A percentile compares a stretch with the other conserved stretches of the same genome.
phyloP scores from a whole-genome alignment of 768 basidiomycete species.

The Collybia nuda region DNA sequence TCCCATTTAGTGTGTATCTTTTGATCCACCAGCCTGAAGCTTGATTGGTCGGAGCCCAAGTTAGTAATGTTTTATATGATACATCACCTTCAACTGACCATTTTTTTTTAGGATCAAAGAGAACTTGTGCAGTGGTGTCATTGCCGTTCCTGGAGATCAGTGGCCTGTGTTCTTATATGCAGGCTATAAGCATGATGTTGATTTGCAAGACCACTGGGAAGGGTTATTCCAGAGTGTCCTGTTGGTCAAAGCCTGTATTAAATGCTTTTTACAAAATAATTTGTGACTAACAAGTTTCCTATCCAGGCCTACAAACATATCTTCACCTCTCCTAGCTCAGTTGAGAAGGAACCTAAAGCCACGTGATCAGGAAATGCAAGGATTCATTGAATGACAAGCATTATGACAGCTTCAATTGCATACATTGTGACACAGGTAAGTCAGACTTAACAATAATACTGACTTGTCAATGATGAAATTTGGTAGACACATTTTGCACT shows the following conservation, averaged over 20 bases:
- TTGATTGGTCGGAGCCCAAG: no score
- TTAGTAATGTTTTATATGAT: no score
- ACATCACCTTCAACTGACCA: no score
- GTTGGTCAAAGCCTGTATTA: neutral
- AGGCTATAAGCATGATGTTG: neutral
- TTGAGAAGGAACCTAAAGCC: constrained; percentile 1
- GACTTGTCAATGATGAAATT: neutral
- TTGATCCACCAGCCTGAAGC: no score
- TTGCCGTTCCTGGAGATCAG: no score
- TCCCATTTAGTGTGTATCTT: no score
- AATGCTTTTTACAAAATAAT: neutral
- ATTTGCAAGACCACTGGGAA: neutral
- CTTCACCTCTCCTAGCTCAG: neutral
- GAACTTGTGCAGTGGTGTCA: no score
- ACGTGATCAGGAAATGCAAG: constrained; percentile 1
- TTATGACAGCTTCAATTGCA: neutral
- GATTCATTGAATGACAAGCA: neutral
- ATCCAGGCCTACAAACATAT: constrained; percentile 4
- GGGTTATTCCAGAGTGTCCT: neutral
- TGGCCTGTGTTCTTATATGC: neutral
- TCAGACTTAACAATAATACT: neutral
- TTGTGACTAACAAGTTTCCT: neutral
- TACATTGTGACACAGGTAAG: constrained; percentile 1
- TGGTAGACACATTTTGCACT: no score
- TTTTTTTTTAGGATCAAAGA: no score